Evolutionary conservation across 768 basidiomycete species (phyloP).

Genomic region (Dacryopinax primogenitus): DNA sequence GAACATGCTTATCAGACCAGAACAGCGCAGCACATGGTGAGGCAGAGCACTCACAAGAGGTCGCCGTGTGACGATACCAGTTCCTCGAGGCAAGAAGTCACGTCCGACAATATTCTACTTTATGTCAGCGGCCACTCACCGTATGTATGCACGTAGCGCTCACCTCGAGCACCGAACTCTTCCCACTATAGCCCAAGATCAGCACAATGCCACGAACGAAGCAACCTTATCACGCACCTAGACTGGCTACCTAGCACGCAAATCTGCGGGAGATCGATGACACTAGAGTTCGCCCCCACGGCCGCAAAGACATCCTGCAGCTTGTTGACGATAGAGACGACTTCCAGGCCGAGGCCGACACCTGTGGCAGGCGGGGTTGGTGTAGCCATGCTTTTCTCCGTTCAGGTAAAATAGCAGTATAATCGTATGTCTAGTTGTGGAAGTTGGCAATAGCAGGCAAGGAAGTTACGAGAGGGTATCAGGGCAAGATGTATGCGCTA

Average conservation of each 20-base stretch:
- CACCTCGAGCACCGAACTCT: constrained; percentile 87
- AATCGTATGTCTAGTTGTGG: background rate
- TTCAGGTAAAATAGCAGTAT: background rate
- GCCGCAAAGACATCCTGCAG: constrained; percentile 83
- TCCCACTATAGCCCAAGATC: constrained; percentile 41
- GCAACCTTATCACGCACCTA: constrained; percentile 13
- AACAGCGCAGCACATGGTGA: constrained; percentile 8
- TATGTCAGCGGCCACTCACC: background rate
- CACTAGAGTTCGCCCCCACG: constrained; percentile 60
- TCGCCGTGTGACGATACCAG: constrained; percentile 94
- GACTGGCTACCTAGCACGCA: constrained; percentile 85
- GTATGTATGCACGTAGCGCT: constrained; percentile 18
- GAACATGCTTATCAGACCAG: background rate
- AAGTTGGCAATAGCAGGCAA: background rate
- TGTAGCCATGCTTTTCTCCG: background rate
- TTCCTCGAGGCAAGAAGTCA: constrained; percentile 96
- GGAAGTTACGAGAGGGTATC: background rate
- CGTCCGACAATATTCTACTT: constrained; percentile 88
- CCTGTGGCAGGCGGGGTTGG: background rate
- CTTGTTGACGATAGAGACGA: constrained; percentile 72
- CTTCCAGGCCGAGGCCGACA: constrained; percentile 57
- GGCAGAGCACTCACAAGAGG: constrained; percentile 58
- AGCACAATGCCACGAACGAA: background rate
- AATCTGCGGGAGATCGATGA: constrained; percentile 85
- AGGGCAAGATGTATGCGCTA: background rate